These are phyloP conservation scores for Fusarium compactum DNA, from an alignment of 2,329 filamentous ascomycete genomes.

Conservation along the genomic window DNA sequence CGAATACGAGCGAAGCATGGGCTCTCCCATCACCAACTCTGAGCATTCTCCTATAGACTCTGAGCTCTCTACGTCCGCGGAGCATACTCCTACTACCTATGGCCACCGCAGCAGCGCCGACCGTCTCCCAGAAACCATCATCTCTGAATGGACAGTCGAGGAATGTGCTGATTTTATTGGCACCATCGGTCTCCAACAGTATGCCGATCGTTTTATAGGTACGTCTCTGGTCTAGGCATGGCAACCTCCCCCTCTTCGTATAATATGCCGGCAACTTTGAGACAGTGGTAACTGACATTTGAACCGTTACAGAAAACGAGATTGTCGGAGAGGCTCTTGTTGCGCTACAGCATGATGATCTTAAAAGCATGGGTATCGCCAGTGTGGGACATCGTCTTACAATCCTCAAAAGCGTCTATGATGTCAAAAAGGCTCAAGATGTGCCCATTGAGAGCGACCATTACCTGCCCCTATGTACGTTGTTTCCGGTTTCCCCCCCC, in stretches of 20 bases:
- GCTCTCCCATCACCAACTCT: slow-evolving; percentile 76
- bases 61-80: slow-evolving; percentile 74
- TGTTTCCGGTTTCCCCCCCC: slow-evolving; percentile 23
- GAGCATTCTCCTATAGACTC: slow-evolving; percentile 79
- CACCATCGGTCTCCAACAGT: slow-evolving; percentile 83
- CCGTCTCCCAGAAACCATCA: slow-evolving; percentile 77
- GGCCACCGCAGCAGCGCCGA: slow-evolving; percentile 74
- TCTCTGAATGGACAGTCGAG: slow-evolving; percentile 84
- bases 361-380: slow-evolving; percentile 93
- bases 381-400: slow-evolving; percentile 96
- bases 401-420: slow-evolving; percentile 95
- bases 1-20: slow-evolving; percentile 81
- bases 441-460: slow-evolving; percentile 92
- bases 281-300: slow-evolving; percentile 34
- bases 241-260: neutral
- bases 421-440: slow-evolving; percentile 94
- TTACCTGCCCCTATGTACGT: slow-evolving; percentile 88
- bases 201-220: slow-evolving; percentile 87
- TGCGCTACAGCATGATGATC: slow-evolving; percentile 88
- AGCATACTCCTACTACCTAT: slow-evolving; percentile 85
- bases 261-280: neutral
- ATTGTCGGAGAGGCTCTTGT: slow-evolving; percentile 93
- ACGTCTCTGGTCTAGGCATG: slow-evolving; percentile 52
- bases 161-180: slow-evolving; percentile 92
- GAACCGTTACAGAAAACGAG: slow-evolving; percentile 77